A percentile compares a stretch with the other conserved stretches of the same genome.
These are phyloP conservation scores for Blastomyces gilchristii DNA, from an alignment of 2,329 filamentous ascomycete genomes.

Conservation along the genomic window DNA sequence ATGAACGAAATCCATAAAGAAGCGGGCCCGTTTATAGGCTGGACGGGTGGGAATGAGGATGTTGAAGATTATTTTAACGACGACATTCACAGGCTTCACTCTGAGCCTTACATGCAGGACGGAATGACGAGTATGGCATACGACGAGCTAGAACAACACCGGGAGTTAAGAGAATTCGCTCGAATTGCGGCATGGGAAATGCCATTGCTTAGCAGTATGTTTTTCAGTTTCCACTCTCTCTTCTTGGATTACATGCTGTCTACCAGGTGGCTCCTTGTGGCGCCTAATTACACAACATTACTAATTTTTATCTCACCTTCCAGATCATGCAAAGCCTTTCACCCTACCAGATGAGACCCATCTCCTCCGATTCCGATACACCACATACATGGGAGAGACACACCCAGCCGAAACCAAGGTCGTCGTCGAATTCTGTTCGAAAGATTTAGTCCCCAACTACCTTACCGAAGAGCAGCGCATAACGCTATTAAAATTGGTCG, in stretches of 20 bases:
- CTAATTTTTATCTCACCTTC: constrained; percentile 5
- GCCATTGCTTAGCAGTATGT: constrained; percentile 76
- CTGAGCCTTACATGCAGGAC: constrained; percentile 48
- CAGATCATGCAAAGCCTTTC: constrained; percentile 78
- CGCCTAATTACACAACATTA: neutral
- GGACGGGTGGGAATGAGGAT: constrained; percentile 2
- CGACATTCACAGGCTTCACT: constrained; percentile 4
- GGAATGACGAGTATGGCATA: constrained; percentile 78
- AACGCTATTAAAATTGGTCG: constrained; percentile 82
- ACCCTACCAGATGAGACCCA: constrained; percentile 53
- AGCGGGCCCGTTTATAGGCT: constrained; percentile 10
- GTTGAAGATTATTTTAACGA: constrained; percentile 42
- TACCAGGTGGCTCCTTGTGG: neutral
- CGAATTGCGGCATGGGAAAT: constrained; percentile 90
- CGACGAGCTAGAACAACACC: constrained; percentile 74
- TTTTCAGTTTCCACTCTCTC: neutral
- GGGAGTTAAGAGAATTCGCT: constrained; percentile 80
- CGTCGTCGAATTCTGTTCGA: constrained; percentile 74
- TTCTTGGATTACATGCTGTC: neutral
- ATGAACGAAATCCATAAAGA: constrained; percentile 7
- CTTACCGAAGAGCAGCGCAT: constrained; percentile 57
- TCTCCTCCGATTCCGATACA: constrained; percentile 89
- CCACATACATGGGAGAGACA: constrained; percentile 85
- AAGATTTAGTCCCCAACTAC: constrained; percentile 51
- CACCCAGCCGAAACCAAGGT: constrained; percentile 92